Evolutionary conservation across 768 basidiomycete species (phyloP).

Genomic region (Stropharia rugosoannulata): DNA sequence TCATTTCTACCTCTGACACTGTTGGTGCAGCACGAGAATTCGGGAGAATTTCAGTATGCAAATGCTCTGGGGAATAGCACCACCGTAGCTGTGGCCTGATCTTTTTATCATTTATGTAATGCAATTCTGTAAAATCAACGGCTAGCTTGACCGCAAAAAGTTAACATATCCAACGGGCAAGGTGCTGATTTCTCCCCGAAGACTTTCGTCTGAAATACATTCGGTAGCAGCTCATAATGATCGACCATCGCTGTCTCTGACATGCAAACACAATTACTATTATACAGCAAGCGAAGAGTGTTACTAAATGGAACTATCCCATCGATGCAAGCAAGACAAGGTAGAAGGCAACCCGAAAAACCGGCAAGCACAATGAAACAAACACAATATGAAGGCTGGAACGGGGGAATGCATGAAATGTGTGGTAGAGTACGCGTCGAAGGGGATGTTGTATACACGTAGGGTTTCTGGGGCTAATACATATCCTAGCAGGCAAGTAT

Average conservation of each 20-base stretch:
- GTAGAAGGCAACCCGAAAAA: not conserved
- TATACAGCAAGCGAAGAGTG: not conserved
- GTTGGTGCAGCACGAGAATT: constrained; percentile 67
- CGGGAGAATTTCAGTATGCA: constrained; percentile 79
- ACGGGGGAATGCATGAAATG: not conserved
- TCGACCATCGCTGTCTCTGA: not conserved
- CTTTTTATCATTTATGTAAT: not conserved
- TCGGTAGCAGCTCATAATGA: too few relatives aligned
- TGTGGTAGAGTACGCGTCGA: not conserved
- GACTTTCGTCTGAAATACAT: too few relatives aligned
- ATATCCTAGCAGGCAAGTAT: not conserved
- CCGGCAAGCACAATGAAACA: not conserved
- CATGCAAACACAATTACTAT: constrained; percentile 2
- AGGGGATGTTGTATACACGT: not conserved
- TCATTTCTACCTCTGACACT: not conserved
- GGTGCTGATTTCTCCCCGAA: too few relatives aligned
- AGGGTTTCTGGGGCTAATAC: not conserved
- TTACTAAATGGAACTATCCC: not conserved
- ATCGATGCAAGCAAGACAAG: not conserved
- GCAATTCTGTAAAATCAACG: not conserved
- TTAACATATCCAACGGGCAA: not conserved
- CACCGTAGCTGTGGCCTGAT: constrained; percentile 11
- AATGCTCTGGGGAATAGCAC: constrained; percentile 31
- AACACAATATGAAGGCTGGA: too few relatives aligned
- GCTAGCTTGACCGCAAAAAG: not conserved